phyloP scores from a whole-genome alignment of 73 alveolate genomes.

The Tetrahymena elliotti region DNA sequence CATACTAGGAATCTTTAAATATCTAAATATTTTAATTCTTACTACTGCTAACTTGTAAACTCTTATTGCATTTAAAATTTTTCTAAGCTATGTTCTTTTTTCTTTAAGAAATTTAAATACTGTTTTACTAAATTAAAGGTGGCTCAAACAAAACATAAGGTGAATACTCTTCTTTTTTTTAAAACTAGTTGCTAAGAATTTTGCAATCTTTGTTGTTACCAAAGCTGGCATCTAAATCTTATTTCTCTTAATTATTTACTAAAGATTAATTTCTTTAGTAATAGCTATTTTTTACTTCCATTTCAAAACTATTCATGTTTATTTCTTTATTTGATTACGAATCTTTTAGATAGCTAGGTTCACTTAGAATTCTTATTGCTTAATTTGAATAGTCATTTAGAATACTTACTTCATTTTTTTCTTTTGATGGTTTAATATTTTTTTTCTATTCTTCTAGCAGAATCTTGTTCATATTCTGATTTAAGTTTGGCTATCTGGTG shows the following conservation, averaged over 20 bases:
- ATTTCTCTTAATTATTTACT: neutral
- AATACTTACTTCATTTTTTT: neutral
- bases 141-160: neutral
- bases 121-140: neutral
- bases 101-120: neutral
- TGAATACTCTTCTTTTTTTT: neutral
- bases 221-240: neutral
- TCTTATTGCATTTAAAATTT: neutral
- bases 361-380: neutral
- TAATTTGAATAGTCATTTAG: neutral
- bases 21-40: no score
- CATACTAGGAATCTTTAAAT: neutral
- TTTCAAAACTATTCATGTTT: neutral
- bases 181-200: neutral
- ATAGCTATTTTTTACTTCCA: neutral
- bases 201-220: neutral
- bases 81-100: neutral
- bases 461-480: no score
- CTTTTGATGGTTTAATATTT: neutral
- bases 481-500: neutral
- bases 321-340: no score
- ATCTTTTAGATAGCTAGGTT: neutral
- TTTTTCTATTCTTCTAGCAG: neutral
- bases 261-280: neutral
- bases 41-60: neutral